These are phyloP conservation scores for Pleurotus salmoneostramineus DNA, from an alignment of 768 basidiomycete genomes.

Conservation along the genomic window DNA sequence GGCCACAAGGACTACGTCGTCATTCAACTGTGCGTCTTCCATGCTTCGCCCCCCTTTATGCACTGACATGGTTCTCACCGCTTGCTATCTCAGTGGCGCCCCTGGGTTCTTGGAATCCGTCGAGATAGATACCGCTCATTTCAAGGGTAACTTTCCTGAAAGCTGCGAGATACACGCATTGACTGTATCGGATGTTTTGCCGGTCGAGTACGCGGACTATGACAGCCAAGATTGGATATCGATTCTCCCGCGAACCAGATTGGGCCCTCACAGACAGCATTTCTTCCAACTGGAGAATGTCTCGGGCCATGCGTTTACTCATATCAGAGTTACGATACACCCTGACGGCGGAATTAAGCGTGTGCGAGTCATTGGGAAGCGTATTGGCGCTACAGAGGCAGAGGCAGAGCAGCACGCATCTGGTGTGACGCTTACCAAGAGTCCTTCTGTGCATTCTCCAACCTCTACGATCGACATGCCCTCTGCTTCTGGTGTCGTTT, in stretches of 20 bases:
- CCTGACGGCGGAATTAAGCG: constrained; percentile 97
- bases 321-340: constrained; percentile 84
- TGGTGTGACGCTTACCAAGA: neutral
- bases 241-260: constrained; percentile 71
- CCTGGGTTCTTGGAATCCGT: constrained; percentile 70
- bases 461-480: neutral
- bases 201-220: constrained; percentile 27
- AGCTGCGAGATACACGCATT: constrained; percentile 75
- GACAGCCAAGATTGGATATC: constrained; percentile 61
- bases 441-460: neutral
- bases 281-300: constrained; percentile 79
- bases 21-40: constrained; percentile 69
- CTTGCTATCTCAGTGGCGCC: constrained; percentile 49
- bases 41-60: neutral
- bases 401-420: neutral
- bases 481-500: neutral
- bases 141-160: constrained; percentile 94
- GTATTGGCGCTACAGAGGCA: constrained; percentile 15
- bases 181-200: constrained; percentile 16
- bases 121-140: constrained; percentile 93
- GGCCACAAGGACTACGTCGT: constrained; percentile 92
- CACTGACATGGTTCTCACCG: neutral
- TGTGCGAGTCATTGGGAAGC: constrained; percentile 75
- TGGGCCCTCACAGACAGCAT: constrained; percentile 89
- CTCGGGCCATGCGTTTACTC: constrained; percentile 59